Percentiles rank a stretch among this genome's conserved stretches.
These are phyloP conservation scores for Serpula lacrymans DNA, from an alignment of 768 basidiomycete genomes.

Conservation along the genomic window DNA sequence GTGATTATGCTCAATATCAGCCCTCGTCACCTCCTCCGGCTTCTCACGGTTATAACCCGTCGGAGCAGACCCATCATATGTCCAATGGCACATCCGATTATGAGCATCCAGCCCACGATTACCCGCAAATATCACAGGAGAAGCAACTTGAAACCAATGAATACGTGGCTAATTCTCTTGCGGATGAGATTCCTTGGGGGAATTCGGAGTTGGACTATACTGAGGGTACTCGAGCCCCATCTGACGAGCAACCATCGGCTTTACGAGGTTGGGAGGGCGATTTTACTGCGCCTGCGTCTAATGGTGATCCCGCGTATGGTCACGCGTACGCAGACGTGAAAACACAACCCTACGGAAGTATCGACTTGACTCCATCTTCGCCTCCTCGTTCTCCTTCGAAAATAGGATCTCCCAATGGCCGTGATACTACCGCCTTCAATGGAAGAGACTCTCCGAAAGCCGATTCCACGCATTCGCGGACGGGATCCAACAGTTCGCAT, in stretches of 20 bases:
- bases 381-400: conserved; percentile 4
- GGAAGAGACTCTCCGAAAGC: conserved; percentile 2
- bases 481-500: conserved; percentile 8
- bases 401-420: conserved; percentile 4
- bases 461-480: conserved; percentile 8
- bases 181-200: conserved; percentile 14
- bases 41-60: too few relatives aligned
- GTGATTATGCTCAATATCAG: background rate
- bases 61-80: too few relatives aligned
- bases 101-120: background rate
- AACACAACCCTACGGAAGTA: too few relatives aligned
- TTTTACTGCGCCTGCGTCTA: too few relatives aligned
- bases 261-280: too few relatives aligned
- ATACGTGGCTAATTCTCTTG: too few relatives aligned
- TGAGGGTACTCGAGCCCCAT: too few relatives aligned
- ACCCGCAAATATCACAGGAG: background rate
- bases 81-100: background rate
- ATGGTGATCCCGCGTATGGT: too few relatives aligned
- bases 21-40: conserved; percentile 3
- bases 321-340: too few relatives aligned
- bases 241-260: too few relatives aligned
- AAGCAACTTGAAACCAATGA: too few relatives aligned
- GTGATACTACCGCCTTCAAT: conserved; percentile 2
- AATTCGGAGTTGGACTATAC: too few relatives aligned
- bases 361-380: background rate